Conservation (phyloP, 2,329 filamentous ascomycete genomes). For the Fusarium sambucinum region DNA sequence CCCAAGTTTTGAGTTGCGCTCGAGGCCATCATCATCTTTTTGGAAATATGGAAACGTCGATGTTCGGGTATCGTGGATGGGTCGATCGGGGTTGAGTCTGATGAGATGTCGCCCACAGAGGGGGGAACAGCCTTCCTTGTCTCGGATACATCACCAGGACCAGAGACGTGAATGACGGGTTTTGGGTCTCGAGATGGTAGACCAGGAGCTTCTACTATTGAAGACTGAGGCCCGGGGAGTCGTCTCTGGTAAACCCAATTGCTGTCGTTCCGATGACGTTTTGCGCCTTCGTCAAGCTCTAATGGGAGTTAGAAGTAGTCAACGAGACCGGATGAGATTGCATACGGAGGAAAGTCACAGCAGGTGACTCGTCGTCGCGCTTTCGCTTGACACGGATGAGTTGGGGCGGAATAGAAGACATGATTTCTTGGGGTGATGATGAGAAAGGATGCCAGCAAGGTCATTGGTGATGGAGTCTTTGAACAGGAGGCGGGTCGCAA, state of each 20-base stretch:
- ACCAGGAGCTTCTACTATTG: constrained; percentile 41
- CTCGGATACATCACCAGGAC: constrained; percentile 50
- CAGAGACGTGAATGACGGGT: constrained; percentile 64
- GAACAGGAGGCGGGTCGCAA: too few relatives aligned
- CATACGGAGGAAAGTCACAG: constrained; percentile 68
- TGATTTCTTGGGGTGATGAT: constrained; percentile 44
- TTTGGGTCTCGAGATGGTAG: constrained; percentile 38
- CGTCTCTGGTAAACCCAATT: constrained; percentile 70
- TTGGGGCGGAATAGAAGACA: constrained; percentile 70
- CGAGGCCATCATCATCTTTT: constrained; percentile 56
- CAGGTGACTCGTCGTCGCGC: constrained; percentile 64
- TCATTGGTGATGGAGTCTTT: background rate
- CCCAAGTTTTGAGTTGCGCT: constrained; percentile 25
- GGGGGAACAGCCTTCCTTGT: constrained; percentile 19
- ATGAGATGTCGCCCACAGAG: constrained; percentile 3
- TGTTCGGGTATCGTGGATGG: constrained; percentile 51
- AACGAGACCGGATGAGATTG: constrained; percentile 17
- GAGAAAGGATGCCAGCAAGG: background rate
- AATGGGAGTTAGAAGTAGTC: constrained; percentile 30
- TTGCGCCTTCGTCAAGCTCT: constrained; percentile 66
- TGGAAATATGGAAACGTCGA: constrained; percentile 68
- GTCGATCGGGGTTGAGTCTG: constrained; percentile 26
- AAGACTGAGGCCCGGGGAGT: constrained; percentile 49
- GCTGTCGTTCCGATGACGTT: constrained; percentile 64
- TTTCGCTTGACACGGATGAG: constrained; percentile 73